A percentile compares a stretch with the other conserved stretches of the same genome.
phyloP scores from a whole-genome alignment of 2,329 filamentous ascomycete genomes.

The Beauveria bassiana region DNA sequence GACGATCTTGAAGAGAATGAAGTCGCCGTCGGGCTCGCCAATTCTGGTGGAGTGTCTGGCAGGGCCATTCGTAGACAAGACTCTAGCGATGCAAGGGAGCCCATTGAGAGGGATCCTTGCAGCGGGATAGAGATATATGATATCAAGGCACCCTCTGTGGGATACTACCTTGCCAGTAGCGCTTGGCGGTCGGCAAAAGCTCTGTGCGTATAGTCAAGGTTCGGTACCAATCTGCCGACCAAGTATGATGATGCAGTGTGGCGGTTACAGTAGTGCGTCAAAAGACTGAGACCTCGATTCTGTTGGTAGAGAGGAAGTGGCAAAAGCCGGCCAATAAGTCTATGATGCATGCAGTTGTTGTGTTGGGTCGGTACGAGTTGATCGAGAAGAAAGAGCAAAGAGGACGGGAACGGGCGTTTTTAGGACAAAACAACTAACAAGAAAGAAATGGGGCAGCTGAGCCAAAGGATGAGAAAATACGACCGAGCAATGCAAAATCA shows the following conservation, averaged over 20 bases:
- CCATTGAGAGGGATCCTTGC: conserved; percentile 39
- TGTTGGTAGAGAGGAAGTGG: neutral
- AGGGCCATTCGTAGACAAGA: conserved; percentile 41
- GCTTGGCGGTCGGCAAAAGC: neutral
- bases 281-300: neutral
- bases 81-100: conserved; percentile 44
- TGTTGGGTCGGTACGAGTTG: conserved; percentile 1
- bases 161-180: neutral
- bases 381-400: neutral
- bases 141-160: neutral
- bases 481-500: conserved; percentile 8
- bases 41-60: conserved; percentile 47
- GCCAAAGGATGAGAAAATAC: conserved; percentile 10
- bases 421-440: conserved; percentile 5
- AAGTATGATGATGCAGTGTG: neutral
- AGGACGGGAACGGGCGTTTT: conserved; percentile 3
- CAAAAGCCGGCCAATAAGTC: neutral
- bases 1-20: conserved; percentile 38
- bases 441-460: conserved; percentile 11
- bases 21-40: conserved; percentile 44
- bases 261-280: neutral
- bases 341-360: neutral
- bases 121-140: neutral
- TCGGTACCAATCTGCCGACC: neutral
- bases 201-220: neutral